These are phyloP conservation scores for Vitis labrusca DNA, from an alignment of 164 flowering plant genomes.

Conservation along the genomic window DNA sequence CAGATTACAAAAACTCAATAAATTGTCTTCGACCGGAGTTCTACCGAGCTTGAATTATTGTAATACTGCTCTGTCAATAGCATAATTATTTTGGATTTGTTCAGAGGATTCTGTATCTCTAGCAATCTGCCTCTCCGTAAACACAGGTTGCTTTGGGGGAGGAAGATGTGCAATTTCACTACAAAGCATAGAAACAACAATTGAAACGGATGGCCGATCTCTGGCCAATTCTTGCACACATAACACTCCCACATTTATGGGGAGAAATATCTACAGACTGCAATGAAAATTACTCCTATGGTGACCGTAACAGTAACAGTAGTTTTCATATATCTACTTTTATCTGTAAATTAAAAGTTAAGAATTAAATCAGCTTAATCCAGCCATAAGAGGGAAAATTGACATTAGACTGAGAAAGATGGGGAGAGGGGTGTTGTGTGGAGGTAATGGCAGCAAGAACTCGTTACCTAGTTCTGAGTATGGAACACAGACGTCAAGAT, in stretches of 20 bases:
- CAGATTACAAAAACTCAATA: too few species aligned
- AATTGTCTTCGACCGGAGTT: too few species aligned
- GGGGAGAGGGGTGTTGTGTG: too few species aligned
- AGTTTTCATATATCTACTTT: background rate
- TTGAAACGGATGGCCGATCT: slow-evolving; percentile 32
- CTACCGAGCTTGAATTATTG: slow-evolving; percentile 5
- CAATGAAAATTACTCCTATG: slow-evolving; percentile 1
- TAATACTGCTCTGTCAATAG: slow-evolving; percentile 5
- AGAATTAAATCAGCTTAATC: background rate
- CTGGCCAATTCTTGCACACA: slow-evolving; percentile 33
- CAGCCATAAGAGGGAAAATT: too few species aligned
- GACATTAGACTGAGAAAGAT: too few species aligned
- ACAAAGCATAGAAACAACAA: slow-evolving; percentile 33
- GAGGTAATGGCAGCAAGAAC: too few species aligned
- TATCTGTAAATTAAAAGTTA: slow-evolving; percentile 5
- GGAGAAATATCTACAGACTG: slow-evolving; percentile 2
- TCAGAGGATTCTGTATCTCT: background rate
- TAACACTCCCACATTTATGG: slow-evolving; percentile 35
- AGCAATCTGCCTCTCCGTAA: background rate
- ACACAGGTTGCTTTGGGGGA: slow-evolving; percentile 26
- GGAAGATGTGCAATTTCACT: slow-evolving; percentile 32
- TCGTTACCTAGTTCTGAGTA: too few species aligned
- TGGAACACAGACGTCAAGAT: slow-evolving; percentile 39
- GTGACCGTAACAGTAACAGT: background rate
- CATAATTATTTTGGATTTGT: background rate